Evolutionary conservation across 2,329 filamentous ascomycete species (phyloP).

Genomic region (Didymosphaeria variabile): DNA sequence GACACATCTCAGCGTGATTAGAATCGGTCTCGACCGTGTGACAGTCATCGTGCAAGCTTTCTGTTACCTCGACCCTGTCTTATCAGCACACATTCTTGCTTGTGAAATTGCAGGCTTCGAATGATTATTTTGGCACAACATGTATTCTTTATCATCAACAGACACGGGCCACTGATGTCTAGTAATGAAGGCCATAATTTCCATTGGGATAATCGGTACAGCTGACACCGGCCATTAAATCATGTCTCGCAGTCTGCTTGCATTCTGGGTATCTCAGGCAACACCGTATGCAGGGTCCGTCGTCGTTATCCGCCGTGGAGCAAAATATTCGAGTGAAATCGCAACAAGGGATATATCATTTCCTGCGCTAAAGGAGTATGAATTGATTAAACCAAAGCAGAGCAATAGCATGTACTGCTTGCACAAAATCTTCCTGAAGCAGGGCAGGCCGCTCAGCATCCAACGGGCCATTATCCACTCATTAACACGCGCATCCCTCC

Average conservation of each 20-base stretch:
- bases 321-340: background rate
- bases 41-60: background rate
- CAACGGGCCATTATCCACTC: constrained; percentile 1
- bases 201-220: no score
- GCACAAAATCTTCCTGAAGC: background rate
- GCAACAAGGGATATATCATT: constrained; percentile 3
- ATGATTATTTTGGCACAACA: background rate
- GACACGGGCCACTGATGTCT: background rate
- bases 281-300: background rate
- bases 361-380: constrained; percentile 2
- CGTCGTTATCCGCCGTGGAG: background rate
- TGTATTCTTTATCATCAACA: background rate
- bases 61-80: background rate
- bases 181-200: background rate
- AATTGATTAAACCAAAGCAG: background rate
- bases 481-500: constrained; percentile 88
- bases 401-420: background rate
- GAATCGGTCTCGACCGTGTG: background rate
- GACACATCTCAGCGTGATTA: background rate
- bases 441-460: background rate
- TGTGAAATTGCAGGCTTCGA: background rate
- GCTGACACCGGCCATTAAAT: no score
- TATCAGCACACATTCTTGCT: background rate
- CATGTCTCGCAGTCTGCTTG: background rate
- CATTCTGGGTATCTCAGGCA: background rate